Evolutionary conservation across 108 stramenopile species (phyloP).

Genomic region (Cylindrotheca fusiformis): DNA sequence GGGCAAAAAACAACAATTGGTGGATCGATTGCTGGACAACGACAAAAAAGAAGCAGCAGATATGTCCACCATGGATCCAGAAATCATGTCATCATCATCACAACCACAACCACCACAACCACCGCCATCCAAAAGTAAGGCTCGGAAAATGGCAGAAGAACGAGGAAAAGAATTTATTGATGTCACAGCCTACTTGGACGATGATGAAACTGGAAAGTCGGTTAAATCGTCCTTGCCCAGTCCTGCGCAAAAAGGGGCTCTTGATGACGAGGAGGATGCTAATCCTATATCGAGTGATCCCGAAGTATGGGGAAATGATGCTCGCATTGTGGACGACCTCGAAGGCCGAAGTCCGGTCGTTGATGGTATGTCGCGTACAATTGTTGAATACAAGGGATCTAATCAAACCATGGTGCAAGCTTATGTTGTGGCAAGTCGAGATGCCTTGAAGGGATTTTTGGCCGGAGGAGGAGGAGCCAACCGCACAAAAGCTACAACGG

Average conservation of each 20-base stretch:
- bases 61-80: not conserved
- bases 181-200: constrained; percentile 69
- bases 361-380: constrained; percentile 64
- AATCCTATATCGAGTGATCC: constrained; percentile 36
- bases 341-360: constrained; percentile 72
- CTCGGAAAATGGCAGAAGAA: constrained; percentile 45
- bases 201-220: constrained; percentile 50
- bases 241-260: not conserved
- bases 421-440: constrained; percentile 75
- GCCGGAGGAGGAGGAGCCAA: constrained; percentile 42
- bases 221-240: constrained; percentile 25
- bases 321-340: constrained; percentile 77
- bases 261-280: constrained; percentile 23
- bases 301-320: constrained; percentile 85
- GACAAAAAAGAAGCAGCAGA: not conserved
- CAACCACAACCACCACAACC: not conserved
- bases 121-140: constrained; percentile 21
- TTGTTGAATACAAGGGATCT: constrained; percentile 71
- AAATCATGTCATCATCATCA: not conserved
- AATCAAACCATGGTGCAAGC: constrained; percentile 71
- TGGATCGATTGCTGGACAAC: constrained; percentile 49
- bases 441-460: constrained; percentile 65
- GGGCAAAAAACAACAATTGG: constrained; percentile 68
- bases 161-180: constrained; percentile 74
- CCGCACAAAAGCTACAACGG: constrained; percentile 14